A percentile compares a stretch with the other conserved stretches of the same genome.
Evolutionary conservation across 2,329 filamentous ascomycete species (phyloP).

Genomic region (Dothistroma septosporum): DNA sequence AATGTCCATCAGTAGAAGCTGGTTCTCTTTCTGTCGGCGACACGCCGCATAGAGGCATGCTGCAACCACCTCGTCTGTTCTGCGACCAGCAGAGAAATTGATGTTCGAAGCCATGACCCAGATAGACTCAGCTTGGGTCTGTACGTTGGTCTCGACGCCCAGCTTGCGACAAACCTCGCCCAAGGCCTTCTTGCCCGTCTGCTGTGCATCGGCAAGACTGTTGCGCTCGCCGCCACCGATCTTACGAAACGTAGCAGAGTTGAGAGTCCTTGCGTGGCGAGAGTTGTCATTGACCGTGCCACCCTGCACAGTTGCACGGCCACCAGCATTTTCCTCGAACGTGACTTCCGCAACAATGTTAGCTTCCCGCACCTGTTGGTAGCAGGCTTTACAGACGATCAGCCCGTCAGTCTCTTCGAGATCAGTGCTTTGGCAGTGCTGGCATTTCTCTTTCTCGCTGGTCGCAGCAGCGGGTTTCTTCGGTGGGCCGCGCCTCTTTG

Average conservation of each 20-base stretch:
- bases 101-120: constrained; percentile 54
- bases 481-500: constrained; percentile 44
- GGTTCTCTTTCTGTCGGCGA: constrained; percentile 71
- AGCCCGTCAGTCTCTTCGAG: constrained; percentile 36
- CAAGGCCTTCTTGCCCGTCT: constrained; percentile 42
- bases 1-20: constrained; percentile 91
- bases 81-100: constrained; percentile 74
- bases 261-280: constrained; percentile 65
- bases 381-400: constrained; percentile 73
- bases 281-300: constrained; percentile 83
- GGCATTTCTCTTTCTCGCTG: constrained; percentile 13
- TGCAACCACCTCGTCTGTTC: constrained; percentile 79
- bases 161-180: constrained; percentile 38
- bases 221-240: constrained; percentile 43
- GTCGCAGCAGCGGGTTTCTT: background rate
- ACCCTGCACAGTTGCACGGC: constrained; percentile 86
- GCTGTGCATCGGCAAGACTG: constrained; percentile 56
- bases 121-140: constrained; percentile 40
- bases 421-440: constrained; percentile 17
- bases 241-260: constrained; percentile 43
- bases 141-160: constrained; percentile 35
- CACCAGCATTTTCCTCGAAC: constrained; percentile 81
- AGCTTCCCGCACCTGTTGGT: constrained; percentile 75
- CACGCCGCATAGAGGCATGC: constrained; percentile 88
- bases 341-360: constrained; percentile 90